These are phyloP conservation scores for Tuber microsphaerosporum DNA, from an alignment of 495 filamentous ascomycete genomes.

Conservation along the genomic window DNA sequence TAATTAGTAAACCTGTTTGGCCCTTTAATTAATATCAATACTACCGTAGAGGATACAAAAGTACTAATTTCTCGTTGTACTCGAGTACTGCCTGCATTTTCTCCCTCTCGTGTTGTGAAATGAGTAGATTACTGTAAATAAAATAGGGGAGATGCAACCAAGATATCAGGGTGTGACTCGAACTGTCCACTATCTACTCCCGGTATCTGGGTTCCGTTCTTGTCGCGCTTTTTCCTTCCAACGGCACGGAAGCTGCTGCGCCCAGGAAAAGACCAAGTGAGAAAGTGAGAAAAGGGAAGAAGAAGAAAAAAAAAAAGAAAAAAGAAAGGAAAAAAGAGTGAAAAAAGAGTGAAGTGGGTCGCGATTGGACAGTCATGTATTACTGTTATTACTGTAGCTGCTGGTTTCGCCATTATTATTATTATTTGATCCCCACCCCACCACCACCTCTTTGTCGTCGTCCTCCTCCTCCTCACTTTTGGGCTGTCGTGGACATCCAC, in stretches of 20 bases:
- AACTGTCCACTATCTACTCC: neutral
- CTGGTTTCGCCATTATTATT: conserved; percentile 15
- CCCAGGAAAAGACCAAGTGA: conserved; percentile 22
- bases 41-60: neutral
- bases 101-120: neutral
- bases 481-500: conserved; percentile 1
- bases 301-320: conserved; percentile 7
- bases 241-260: conserved; percentile 32
- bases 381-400: conserved; percentile 20
- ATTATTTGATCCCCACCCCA: conserved; percentile 33
- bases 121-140: neutral
- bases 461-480: conserved; percentile 20
- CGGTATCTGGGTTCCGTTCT: conserved; percentile 13
- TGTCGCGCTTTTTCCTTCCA: conserved; percentile 17
- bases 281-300: conserved; percentile 14
- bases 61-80: neutral
- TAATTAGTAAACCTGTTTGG: neutral
- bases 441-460: conserved; percentile 19
- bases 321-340: neutral
- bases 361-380: conserved; percentile 14
- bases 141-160: neutral
- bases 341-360: conserved; percentile 7
- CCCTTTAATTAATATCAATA: neutral
- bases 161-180: neutral
- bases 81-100: neutral